A percentile compares a stretch with the other conserved stretches of the same genome.
phyloP scores from a whole-genome alignment of 2,329 filamentous ascomycete species.

The Elsinoe necatrix region DNA sequence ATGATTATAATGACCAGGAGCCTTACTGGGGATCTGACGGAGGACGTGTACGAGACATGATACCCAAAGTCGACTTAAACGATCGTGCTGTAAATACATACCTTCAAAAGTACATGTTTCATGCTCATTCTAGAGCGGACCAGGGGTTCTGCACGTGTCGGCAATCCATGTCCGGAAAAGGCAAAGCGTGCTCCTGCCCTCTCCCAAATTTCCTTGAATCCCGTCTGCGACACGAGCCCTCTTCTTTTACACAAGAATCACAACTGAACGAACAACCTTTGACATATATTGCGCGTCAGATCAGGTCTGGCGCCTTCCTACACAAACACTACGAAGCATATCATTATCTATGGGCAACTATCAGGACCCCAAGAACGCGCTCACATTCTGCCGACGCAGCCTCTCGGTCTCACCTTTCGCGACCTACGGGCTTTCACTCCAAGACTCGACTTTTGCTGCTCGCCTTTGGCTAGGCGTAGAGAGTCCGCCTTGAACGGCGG shows the following conservation, averaged over 20 bases:
- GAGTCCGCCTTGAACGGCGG: slow-evolving; percentile 48
- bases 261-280: background rate
- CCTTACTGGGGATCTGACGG: background rate
- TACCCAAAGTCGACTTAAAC: background rate
- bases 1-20: background rate
- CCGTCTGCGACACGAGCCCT: slow-evolving; percentile 1
- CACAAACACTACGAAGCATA: slow-evolving; percentile 6
- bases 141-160: slow-evolving; percentile 5
- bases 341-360: slow-evolving; percentile 40
- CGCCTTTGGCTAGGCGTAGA: slow-evolving; percentile 40
- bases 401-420: slow-evolving; percentile 30
- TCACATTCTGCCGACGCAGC: slow-evolving; percentile 27
- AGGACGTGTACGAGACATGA: background rate
- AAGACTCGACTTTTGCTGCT: slow-evolving; percentile 40
- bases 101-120: background rate
- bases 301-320: background rate
- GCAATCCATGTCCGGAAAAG: background rate
- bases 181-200: slow-evolving; percentile 9
- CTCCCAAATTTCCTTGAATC: slow-evolving; percentile 8
- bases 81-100: background rate
- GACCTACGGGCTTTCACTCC: slow-evolving; percentile 30
- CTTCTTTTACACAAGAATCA: background rate
- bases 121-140: background rate
- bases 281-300: background rate
- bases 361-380: slow-evolving; percentile 27